These are phyloP conservation scores for Jatropha podagrica DNA, from an alignment of 441 rosid genomes.

Conservation along the genomic window DNA sequence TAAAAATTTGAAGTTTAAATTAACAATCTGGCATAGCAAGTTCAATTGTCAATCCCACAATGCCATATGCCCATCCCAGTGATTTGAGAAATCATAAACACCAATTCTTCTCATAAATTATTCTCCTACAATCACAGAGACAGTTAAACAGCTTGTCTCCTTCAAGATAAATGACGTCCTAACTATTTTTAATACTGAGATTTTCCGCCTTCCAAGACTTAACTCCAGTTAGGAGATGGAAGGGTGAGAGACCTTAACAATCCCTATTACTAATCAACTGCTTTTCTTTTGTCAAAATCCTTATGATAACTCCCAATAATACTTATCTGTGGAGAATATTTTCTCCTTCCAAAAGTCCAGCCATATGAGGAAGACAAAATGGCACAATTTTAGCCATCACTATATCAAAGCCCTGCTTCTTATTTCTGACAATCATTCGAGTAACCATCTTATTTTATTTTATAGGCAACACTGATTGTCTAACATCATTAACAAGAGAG, in stretches of 20 bases:
- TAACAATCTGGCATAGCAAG: too few species aligned
- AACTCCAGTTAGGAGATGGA: neutral
- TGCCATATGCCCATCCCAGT: neutral
- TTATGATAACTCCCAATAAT: neutral
- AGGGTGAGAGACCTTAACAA: neutral
- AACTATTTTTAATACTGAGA: neutral
- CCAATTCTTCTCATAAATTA: neutral
- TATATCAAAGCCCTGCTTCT: neutral
- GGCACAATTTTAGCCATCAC: neutral
- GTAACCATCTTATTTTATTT: neutral
- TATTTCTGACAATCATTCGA: neutral
- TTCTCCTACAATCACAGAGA: neutral
- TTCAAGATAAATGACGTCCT: neutral
- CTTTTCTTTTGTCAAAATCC: neutral
- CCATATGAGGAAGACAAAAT: neutral
- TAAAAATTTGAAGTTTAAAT: too few species aligned
- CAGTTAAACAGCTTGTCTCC: neutral
- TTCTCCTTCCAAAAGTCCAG: neutral
- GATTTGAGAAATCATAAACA: neutral
- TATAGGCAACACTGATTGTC: neutral
- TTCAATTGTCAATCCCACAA: too few species aligned
- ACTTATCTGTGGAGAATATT: neutral
- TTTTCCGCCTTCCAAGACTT: neutral
- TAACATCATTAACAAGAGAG: neutral
- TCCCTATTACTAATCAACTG: neutral